Evolutionary conservation across 2,329 filamentous ascomycete species (phyloP).

Genomic region (Aspergillus piperis): DNA sequence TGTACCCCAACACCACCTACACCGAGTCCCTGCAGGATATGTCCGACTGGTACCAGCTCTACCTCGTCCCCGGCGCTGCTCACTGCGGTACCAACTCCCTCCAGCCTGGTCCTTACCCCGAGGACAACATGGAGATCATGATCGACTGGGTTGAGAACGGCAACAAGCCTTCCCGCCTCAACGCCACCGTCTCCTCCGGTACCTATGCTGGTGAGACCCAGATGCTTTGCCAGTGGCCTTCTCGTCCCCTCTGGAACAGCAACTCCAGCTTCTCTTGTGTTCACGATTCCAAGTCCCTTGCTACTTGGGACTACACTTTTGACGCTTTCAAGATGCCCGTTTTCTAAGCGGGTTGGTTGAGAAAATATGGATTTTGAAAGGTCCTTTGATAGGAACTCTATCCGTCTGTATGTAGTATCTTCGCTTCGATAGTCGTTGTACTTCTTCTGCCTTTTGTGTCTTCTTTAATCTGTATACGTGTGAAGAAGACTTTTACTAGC

Average conservation of each 20-base stretch:
- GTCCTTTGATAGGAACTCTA: neutral
- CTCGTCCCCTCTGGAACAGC: conserved; percentile 32
- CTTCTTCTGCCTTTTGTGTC: neutral
- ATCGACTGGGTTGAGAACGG: conserved; percentile 58
- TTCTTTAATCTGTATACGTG: neutral
- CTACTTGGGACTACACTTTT: conserved; percentile 21
- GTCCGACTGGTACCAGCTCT: conserved; percentile 57
- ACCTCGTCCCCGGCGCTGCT: conserved; percentile 55
- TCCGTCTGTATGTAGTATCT: neutral
- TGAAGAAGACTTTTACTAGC: neutral
- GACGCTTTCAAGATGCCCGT: conserved; percentile 20
- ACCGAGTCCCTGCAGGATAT: conserved; percentile 46
- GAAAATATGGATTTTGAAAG: neutral
- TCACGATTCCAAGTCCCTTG: conserved; percentile 18
- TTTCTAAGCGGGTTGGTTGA: conserved; percentile 3
- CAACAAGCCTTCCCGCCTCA: conserved; percentile 47
- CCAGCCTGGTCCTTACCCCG: conserved; percentile 49
- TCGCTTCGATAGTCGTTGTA: neutral
- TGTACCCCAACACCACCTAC: conserved; percentile 48
- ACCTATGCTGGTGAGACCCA: conserved; percentile 33
- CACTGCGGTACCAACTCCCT: conserved; percentile 53
- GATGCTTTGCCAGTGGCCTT: conserved; percentile 40
- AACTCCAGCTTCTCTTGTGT: conserved; percentile 18
- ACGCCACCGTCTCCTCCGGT: conserved; percentile 42
- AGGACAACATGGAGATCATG: conserved; percentile 50